Evolutionary conservation across 2,329 filamentous ascomycete species (phyloP), one percentile per base, ranked within the genome.

Genomic region (Cercospora zeina): DNA sequence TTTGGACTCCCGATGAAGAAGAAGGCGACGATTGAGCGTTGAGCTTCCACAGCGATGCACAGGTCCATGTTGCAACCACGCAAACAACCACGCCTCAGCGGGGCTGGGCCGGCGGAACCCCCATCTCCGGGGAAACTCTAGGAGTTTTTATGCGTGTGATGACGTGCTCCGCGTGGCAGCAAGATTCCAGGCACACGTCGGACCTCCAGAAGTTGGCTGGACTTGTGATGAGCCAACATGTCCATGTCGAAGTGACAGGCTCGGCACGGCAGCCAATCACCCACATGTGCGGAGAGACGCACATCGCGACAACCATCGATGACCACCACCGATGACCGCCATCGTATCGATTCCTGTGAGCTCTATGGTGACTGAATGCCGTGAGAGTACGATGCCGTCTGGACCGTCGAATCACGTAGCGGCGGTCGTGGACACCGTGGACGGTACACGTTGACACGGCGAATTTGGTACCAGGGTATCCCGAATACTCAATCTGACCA

Each of bases 121-220:
- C 31, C 31, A 34, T 34, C 49, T 33, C 14, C 5, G 21, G 24
- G 19, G 36, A 24, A 39, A 27, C 11, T 36, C 54, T 42, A 19
- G 33, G n/a, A 9, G 10, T n/a, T 31, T 27, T 31, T n/a, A 10
- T 27, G 37, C 50, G 24, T 51, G 58, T 36, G 31, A 60, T 60
- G 58, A 60, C 58, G 50, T 60, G 58, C 58, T 60, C 30, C 31
- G 27, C 58, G 19, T 53, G 45, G 56, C 45, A 59, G 24, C 19
- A 19, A 42, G 36, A 51, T 51, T 51, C 55, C 33, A 59, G 47
- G 27, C 37, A 47, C 19, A 47, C 27, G 8, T 7, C 27, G 39
- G 19, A 36, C n/a, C 21, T 51, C 14, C 19, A 36, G 16, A 19
- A 58, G 37, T 36, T 34, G 55, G 31, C 31, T 37, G 21, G 19